Percentiles rank a stretch among this genome's conserved stretches.
Conservation (phyloP, 1,284 basidiomycete genomes). For the Apiotrichum brassicae region DNA sequence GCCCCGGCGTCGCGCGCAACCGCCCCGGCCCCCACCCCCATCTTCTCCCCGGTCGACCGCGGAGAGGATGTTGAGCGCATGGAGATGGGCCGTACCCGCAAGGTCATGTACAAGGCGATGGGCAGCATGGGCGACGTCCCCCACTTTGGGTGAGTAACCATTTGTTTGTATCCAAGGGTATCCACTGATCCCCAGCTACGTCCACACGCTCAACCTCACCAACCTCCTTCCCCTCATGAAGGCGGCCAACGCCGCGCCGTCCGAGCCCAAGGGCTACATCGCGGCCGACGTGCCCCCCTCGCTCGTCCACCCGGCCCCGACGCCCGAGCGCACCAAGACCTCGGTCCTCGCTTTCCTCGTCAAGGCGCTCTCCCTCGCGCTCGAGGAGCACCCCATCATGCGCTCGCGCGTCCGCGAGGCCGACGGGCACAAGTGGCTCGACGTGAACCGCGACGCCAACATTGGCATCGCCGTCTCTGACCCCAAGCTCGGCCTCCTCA, state of each 20-base stretch:
- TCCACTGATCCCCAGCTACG: slow-evolving; percentile 53
- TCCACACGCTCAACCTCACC: slow-evolving; percentile 77
- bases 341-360: slow-evolving; percentile 80
- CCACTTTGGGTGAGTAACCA: slow-evolving; percentile 60
- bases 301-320: slow-evolving; percentile 44
- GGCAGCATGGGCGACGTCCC: slow-evolving; percentile 57
- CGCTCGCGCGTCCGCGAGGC: slow-evolving; percentile 26
- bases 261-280: slow-evolving; percentile 36
- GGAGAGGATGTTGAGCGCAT: slow-evolving; percentile 60
- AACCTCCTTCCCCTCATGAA: slow-evolving; percentile 65
- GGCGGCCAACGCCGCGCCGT: slow-evolving; percentile 58
- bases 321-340: slow-evolving; percentile 42
- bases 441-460: slow-evolving; percentile 31
- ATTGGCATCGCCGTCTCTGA: slow-evolving; percentile 51
- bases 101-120: slow-evolving; percentile 84
- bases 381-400: slow-evolving; percentile 56
- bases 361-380: slow-evolving; percentile 72
- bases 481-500: slow-evolving; percentile 71
- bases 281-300: slow-evolving; percentile 52
- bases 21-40: not conserved
- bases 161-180: not conserved
- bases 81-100: slow-evolving; percentile 62
- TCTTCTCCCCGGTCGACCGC: slow-evolving; percentile 45
- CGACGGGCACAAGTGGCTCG: slow-evolving; percentile 28
- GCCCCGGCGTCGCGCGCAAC: not conserved